These are phyloP conservation scores for Thymus mandschuricus DNA, from an alignment of 257 asterid species.

Conservation along the genomic window DNA sequence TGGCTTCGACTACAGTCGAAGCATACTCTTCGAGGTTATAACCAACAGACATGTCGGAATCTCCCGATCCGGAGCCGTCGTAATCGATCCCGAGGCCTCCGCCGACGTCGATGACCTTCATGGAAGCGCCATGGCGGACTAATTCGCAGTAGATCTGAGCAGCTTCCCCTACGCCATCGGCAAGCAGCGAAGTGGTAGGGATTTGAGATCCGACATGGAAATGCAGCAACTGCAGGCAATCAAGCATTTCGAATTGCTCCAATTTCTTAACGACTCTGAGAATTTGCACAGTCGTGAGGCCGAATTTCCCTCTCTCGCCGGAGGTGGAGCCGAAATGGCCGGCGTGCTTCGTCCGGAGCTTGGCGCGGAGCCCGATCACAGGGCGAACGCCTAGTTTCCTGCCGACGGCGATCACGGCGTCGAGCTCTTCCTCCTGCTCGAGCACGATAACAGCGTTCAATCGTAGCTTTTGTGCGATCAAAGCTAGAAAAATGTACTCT, in stretches of 20 bases:
- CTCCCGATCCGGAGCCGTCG: conserved; percentile 77
- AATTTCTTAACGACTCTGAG: conserved; percentile 78
- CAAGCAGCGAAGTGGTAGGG: conserved; percentile 68
- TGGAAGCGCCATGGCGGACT: conserved; percentile 77
- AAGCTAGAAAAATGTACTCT: conserved; percentile 82
- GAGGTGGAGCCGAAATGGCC: conserved; percentile 99
- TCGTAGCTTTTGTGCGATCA: conserved; percentile 66
- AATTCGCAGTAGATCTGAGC: conserved; percentile 86
- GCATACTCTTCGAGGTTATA: conserved; percentile 80
- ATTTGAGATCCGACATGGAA: conserved; percentile 98
- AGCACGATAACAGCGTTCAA: conserved; percentile 83
- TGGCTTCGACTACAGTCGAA: conserved; percentile 68
- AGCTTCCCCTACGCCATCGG: conserved; percentile 87
- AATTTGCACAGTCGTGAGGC: conserved; percentile 77
- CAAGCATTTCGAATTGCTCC: conserved; percentile 63
- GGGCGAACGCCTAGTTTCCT: conserved; percentile 67
- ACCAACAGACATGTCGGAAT: conserved; percentile 78
- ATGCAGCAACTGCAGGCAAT: conserved; percentile 89
- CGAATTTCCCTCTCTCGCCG: conserved; percentile 93
- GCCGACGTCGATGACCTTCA: conserved; percentile 82
- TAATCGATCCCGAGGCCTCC: conserved; percentile 98
- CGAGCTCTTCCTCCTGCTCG: conserved; percentile 92
- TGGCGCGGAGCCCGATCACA: conserved; percentile 83
- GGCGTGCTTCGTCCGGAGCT: conserved; percentile 89
- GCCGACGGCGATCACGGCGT: conserved; percentile 65